Base-by-base conservation (phyloP, 768 basidiomycete species). In the Hemileccinum rubropunctum region DNA sequence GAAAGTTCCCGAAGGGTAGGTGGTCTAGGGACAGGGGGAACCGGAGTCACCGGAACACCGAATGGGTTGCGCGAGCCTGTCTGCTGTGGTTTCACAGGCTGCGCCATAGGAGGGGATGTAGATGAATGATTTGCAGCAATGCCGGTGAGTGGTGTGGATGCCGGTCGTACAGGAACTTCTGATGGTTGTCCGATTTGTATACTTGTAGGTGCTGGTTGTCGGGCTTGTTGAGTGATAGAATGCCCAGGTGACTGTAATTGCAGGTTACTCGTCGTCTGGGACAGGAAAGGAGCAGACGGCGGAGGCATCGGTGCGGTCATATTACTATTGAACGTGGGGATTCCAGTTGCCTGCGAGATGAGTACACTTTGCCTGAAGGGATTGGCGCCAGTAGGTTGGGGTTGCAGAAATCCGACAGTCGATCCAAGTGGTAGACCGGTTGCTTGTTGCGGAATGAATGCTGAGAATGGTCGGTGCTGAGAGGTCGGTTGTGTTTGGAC, bases 41-140 rank as follows among this genome's bases (percentile, higher is more conserved):
- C 71, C 20, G 81, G 71, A 9, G 77, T 76, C 6, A 79, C 74
- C 4, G 89, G 81, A 27, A 82, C 80, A 6, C 93, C 95, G 56
- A 99, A 99, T 3, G 97, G 97, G 76, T 99, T 99, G 58, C 83
- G 84, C 7, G 91, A 91, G 23, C 97, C 95, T 3, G 97, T 99
- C 65, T 88, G 83, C 65, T 98, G 95, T 6, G 93, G 77, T 59
- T 82, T 84, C 23, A 98, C 78, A 7, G 84, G 82, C 60, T 85
- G 82, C 3, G 77, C 73, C 3, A 72, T 56, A 33, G 78, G 76
- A 5, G 78, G 77, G 6, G 76, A 71, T 6, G 62, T 60, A 27
- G 64, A 59, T 37, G 47, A 62, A 48, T 60, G 58, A 6, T 49
- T 52, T 42, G 55, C 40, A 28, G 57, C 59, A 33, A 73, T 59